Evolutionary conservation across 2,329 filamentous ascomycete species (phyloP).

Genomic region (Colletotrichum truncatum): DNA sequence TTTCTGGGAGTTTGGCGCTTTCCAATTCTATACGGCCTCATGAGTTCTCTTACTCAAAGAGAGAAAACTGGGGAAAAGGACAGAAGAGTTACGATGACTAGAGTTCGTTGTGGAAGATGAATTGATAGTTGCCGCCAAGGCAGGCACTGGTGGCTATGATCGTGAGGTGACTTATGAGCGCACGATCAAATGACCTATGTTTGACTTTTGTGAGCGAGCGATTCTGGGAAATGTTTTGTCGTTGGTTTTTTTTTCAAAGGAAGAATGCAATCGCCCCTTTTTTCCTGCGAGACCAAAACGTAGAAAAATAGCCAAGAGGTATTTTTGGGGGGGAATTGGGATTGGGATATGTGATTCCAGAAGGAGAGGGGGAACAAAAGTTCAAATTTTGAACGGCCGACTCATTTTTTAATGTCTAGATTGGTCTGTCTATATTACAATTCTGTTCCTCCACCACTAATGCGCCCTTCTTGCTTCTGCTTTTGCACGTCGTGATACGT

Average conservation of each 20-base stretch:
- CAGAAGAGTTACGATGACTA: neutral
- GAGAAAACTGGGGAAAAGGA: neutral
- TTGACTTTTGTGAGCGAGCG: neutral
- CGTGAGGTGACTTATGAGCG: neutral
- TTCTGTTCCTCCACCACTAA: too few relatives aligned
- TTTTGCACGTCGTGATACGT: neutral
- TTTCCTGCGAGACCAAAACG: neutral
- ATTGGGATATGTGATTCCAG: too few relatives aligned
- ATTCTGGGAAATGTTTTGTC: neutral
- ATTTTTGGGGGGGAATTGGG: too few relatives aligned
- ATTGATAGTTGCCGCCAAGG: neutral
- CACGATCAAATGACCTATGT: neutral
- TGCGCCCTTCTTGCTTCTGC: too few relatives aligned
- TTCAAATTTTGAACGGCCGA: neutral
- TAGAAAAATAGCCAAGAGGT: too few relatives aligned
- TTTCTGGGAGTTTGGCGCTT: constrained; percentile 72
- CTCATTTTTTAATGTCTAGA: neutral
- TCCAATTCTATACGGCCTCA: constrained; percentile 62
- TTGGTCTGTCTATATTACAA: constrained; percentile 14
- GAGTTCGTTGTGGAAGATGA: neutral
- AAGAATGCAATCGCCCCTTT: too few relatives aligned
- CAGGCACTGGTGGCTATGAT: constrained; percentile 7
- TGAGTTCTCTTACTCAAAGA: neutral
- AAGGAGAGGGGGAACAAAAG: neutral
- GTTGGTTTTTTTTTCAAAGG: too few relatives aligned